These are phyloP conservation scores for Termitomyces sp. DNA, from an alignment of 768 basidiomycete species.

Conservation along the genomic window DNA sequence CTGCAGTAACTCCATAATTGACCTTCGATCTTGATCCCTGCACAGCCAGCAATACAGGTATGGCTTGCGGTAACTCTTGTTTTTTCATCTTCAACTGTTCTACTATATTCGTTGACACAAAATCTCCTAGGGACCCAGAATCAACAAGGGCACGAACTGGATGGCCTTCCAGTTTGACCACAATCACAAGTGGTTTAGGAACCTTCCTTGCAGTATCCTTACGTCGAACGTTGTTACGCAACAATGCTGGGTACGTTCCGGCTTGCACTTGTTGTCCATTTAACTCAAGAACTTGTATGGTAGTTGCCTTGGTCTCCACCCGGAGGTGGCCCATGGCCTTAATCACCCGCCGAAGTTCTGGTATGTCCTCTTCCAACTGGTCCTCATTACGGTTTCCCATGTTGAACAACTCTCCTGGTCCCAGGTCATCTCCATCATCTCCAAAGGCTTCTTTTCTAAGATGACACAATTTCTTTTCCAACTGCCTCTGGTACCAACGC, in stretches of 20 bases:
- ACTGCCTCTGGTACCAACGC: background rate
- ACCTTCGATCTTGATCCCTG: background rate
- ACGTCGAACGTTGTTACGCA: background rate
- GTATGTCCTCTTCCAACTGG: too few relatives aligned
- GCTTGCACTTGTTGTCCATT: background rate
- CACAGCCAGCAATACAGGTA: background rate
- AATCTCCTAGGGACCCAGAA: too few relatives aligned
- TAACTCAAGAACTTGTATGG: background rate
- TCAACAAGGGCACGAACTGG: too few relatives aligned
- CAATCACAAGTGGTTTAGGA: background rate
- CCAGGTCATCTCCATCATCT: background rate
- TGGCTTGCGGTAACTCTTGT: too few relatives aligned
- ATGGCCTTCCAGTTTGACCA: background rate
- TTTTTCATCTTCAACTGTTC: too few relatives aligned
- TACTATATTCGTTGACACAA: too few relatives aligned
- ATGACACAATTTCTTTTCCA: background rate
- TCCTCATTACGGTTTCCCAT: too few relatives aligned
- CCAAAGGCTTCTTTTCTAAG: background rate
- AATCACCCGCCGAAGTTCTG: background rate
- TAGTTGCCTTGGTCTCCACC: background rate
- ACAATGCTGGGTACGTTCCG: background rate
- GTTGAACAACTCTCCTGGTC: too few relatives aligned
- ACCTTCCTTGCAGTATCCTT: background rate
- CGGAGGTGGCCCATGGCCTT: fast-evolving
- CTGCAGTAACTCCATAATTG: background rate